Base-by-base conservation (phyloP, 2,329 filamentous ascomycete species). In the Madurella mycetomatis region DNA sequence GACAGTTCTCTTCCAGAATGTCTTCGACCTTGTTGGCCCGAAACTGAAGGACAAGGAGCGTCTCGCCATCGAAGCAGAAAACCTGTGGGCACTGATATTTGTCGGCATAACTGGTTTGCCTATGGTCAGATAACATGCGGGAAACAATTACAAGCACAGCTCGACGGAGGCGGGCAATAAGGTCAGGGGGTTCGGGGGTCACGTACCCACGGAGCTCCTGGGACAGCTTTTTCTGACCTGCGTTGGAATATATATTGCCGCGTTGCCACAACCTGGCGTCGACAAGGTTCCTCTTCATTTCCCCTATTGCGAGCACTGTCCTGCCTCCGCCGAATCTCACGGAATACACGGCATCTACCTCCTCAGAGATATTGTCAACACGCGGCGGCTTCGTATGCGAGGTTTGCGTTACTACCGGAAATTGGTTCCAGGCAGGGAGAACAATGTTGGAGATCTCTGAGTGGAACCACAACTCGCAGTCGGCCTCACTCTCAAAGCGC, bases 271-370 rank as follows among this genome's bases (percentile, higher is more conserved):
- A 1, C 7, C 5, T 4, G 17, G 1, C 5, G 34, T n/a, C 5
- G 39, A 57, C 19, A 13, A 41, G 39, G 40, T 51, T 54, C 47
- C 44, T 51, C 31, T 52, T 57, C 41, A 57, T 54, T 16, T 57
- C 51, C 8, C 48, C 48, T 13, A 55, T 50, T 8, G 49, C 51
- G 2, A 55, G 17, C 2, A 52, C 41, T 18, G 42, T 47, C 11
- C 19, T 47, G 25, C n/a, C 19, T 2, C 25, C 8, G 2, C 52
- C 45, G 34, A 25, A 9, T 17, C 53, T 40, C 16, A 53, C 42
- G n/a, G n/a, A 11, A 46, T 58, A 50, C 12, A 30, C 53, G 0
- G 49, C 12, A 39, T 50, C 46, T 5, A 58, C 52, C 41, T 49
- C 42, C 12, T 58, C 49, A 13, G 49, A 5, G 25, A 49, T 52